Percentiles rank a stretch among this genome's conserved stretches.
phyloP scores from a whole-genome alignment of 2,329 filamentous ascomycete species.

The Coniochaeta sp. region DNA sequence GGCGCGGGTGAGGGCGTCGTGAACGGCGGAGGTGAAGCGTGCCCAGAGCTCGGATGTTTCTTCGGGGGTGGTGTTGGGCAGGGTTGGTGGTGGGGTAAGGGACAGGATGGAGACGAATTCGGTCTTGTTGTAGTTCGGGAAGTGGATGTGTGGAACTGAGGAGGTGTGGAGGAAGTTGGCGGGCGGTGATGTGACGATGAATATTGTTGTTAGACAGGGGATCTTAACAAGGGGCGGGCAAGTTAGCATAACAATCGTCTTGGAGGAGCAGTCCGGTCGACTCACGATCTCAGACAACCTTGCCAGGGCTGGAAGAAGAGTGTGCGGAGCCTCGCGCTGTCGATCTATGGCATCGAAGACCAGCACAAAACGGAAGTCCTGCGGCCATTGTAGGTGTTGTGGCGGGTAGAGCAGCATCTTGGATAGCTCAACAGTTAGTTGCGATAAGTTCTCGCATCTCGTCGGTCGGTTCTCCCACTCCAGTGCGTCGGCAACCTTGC shows the following conservation, averaged over 20 bases:
- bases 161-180: constrained; percentile 62
- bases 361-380: constrained; percentile 59
- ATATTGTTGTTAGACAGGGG: constrained; percentile 65
- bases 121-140: constrained; percentile 73
- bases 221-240: constrained; percentile 48
- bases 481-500: constrained; percentile 47
- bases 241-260: background rate
- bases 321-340: constrained; percentile 72
- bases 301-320: constrained; percentile 72
- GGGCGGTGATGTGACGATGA: constrained; percentile 67
- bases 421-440: constrained; percentile 65
- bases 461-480: constrained; percentile 40
- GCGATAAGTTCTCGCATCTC: constrained; percentile 73
- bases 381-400: constrained; percentile 16
- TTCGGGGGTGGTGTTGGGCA: constrained; percentile 40
- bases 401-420: constrained; percentile 45
- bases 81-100: constrained; percentile 33
- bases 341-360: constrained; percentile 84
- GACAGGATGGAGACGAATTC: constrained; percentile 74
- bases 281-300: constrained; percentile 73
- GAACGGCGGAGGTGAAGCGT: constrained; percentile 75
- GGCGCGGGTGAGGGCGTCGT: constrained; percentile 77
- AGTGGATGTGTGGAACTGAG: constrained; percentile 69
- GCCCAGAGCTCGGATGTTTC: constrained; percentile 66
- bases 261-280: constrained; percentile 6